A percentile compares a stretch with the other conserved stretches of the same genome.
These are phyloP conservation scores for Trypanosoma scelopori DNA, from an alignment of 208 protist genomes.

Conservation along the genomic window DNA sequence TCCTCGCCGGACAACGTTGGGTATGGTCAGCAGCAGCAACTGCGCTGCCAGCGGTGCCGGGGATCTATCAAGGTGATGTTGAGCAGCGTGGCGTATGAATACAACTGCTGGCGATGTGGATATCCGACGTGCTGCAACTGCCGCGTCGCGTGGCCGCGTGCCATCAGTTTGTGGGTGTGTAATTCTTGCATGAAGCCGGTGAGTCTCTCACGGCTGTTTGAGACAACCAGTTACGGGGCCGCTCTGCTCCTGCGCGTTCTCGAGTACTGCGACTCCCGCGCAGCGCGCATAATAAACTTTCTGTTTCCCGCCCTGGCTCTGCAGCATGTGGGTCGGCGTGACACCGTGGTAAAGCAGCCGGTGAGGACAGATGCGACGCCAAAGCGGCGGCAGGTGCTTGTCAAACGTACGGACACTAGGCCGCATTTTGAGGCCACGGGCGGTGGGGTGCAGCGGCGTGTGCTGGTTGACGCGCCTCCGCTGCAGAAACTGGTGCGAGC, in stretches of 20 bases:
- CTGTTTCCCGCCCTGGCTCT: conserved; percentile 58
- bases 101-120: conserved; percentile 57
- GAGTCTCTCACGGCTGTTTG: conserved; percentile 70
- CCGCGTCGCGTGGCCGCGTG: conserved; percentile 18
- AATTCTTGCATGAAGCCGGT: conserved; percentile 45
- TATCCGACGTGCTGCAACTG: conserved; percentile 61
- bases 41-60: conserved; percentile 61
- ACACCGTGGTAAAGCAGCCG: background rate
- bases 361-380: background rate
- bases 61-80: conserved; percentile 36
- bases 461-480: background rate
- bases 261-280: conserved; percentile 67
- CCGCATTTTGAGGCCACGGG: conserved; percentile 7
- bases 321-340: background rate
- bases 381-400: background rate
- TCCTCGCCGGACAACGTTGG: background rate
- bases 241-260: conserved; percentile 56
- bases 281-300: conserved; percentile 57
- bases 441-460: background rate
- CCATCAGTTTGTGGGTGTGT: conserved; percentile 43
- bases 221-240: conserved; percentile 46
- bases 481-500: conserved; percentile 2
- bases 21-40: background rate
- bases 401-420: background rate
- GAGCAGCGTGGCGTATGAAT: background rate